Percentiles rank a stretch among this genome's conserved stretches.
Evolutionary conservation across 805 yeast species (phyloP).

Genomic region (Saccharomycopsis sp.): DNA sequence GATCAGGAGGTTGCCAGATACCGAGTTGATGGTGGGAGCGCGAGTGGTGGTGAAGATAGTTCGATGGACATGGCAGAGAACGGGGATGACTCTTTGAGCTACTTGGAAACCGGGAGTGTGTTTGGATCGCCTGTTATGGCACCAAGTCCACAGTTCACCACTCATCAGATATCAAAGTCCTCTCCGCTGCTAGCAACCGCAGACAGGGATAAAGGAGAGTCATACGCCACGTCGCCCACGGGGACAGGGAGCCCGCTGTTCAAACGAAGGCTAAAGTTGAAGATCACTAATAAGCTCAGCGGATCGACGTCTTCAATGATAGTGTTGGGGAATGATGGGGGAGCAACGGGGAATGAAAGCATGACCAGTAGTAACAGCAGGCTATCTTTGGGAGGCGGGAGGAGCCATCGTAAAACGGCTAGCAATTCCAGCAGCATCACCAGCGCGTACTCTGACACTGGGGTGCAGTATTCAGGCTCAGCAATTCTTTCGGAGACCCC

Average conservation of each 20-base stretch:
- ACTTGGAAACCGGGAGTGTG: not conserved
- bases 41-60: not conserved
- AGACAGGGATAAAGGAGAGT: not conserved
- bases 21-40: not conserved
- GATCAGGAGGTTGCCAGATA: conserved; percentile 7
- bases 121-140: not conserved
- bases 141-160: conserved; percentile 10
- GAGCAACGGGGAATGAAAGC: no score
- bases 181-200: not conserved
- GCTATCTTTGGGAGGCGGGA: no score
- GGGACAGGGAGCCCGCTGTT: conserved; percentile 2
- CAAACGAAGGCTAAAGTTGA: conserved; percentile 9
- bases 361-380: no score
- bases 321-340: no score
- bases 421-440: conserved; percentile 5
- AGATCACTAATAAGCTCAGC: conserved; percentile 10
- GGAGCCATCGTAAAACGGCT: conserved; percentile 14
- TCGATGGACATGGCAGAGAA: not conserved
- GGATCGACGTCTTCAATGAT: conserved; percentile 8
- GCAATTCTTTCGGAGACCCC: not conserved
- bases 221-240: not conserved
- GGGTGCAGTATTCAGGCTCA: not conserved
- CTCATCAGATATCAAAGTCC: not conserved
- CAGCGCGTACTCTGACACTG: not conserved
- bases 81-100: not conserved